Evolutionary conservation across 2,329 filamentous ascomycete species (phyloP).

Genomic region (Tolypocladium tundrense): DNA sequence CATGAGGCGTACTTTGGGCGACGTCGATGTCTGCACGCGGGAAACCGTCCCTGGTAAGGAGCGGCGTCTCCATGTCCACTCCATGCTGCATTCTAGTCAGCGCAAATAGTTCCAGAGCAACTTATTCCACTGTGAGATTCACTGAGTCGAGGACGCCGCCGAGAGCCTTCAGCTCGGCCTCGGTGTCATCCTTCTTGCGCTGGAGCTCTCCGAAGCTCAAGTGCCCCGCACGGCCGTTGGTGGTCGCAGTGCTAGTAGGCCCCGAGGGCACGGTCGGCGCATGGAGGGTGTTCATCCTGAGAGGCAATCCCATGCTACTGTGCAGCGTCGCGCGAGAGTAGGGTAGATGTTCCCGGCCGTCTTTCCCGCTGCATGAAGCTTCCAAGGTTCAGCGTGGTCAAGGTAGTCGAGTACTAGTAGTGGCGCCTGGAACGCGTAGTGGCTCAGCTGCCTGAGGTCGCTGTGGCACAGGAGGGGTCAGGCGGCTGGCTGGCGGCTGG

Average conservation of each 20-base stretch:
- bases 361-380: neutral
- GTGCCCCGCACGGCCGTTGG: constrained; percentile 52
- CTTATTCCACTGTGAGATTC: constrained; percentile 17
- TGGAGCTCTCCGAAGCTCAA: constrained; percentile 72
- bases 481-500: neutral
- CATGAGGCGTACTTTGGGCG: constrained; percentile 61
- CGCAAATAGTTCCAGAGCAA: neutral
- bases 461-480: neutral
- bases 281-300: constrained; percentile 44
- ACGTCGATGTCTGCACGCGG: constrained; percentile 91
- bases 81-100: constrained; percentile 54
- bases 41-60: constrained; percentile 84
- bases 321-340: neutral
- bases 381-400: neutral
- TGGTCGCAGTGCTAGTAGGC: constrained; percentile 50
- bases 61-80: constrained; percentile 81
- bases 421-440: neutral
- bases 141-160: constrained; percentile 84
- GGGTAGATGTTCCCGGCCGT: neutral
- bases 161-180: constrained; percentile 77
- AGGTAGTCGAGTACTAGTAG: neutral
- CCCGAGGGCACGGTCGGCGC: constrained; percentile 60
- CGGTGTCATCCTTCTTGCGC: constrained; percentile 71
- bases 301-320: constrained; percentile 6
- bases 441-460: neutral